Evolutionary conservation across 2,329 filamentous ascomycete genomes (phyloP), one percentile per base, ranked within the genome.

Genomic region (Fusarium piperis): DNA sequence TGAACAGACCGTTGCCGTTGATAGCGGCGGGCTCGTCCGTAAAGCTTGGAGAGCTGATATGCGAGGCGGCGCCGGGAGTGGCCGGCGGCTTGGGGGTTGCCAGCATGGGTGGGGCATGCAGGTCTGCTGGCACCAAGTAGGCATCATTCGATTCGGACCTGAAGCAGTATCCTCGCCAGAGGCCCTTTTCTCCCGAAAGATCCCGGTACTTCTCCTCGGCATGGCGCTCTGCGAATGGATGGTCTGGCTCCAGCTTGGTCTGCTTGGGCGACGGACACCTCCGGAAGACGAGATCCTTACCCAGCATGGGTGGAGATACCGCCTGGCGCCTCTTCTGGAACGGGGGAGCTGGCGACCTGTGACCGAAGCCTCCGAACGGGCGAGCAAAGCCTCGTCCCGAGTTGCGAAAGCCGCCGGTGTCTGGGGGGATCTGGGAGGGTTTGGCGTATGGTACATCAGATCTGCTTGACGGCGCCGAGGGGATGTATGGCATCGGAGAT

Each of bases 271-370:
- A 97, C 11, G 88, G 86, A 78, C 94, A 97, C 78, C 88, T 89
- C 35, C 94, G 93, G 79, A 98, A 97, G 28, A 87, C 85, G 61
- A 98, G 88, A 73, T 97, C 93, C 64, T 86, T 84, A 62, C 95
- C 95, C 12, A 97, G 89, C 94, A 98, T 97, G 11, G 95, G 95
- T 41, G 95, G 95, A 67, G 90, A 90, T 75, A 86, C 84, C 23
- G 84, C 85, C 71, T 87, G 82, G 65, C 86, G 86, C 77, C 85
- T 83, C 75, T 83, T 83, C 64, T 83, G 80, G 66, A 84, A 81
- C 60, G 82, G 79, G 32, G 79, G 68, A 59, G 69, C 65, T 36
- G 75, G 77, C 56, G 83, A 79, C 62, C 77, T 77, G 38, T 79
- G 73, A 48, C 80, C 80, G 55, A 81, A 79, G 20, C 79, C 79